Evolutionary conservation across 1,139 yeast species (phyloP), one percentile per base, ranked within the genome.

Genomic region (Lodderomyces oxycetoniae): DNA sequence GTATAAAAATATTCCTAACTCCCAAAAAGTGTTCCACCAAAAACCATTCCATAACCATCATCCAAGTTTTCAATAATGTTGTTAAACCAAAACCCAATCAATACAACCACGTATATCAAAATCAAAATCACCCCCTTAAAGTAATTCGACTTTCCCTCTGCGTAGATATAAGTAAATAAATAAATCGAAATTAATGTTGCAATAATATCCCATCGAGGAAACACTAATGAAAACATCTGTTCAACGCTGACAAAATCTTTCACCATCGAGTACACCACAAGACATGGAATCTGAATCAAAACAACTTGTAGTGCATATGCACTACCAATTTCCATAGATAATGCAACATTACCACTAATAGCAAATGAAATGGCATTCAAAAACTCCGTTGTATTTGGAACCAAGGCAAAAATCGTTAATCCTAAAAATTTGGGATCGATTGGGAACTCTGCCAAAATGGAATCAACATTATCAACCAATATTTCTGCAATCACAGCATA

Each of bases 291-390:
- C 56, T 91, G 99, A 43, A 91, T 70, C 37, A 91, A 66, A 45
- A 95, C 93, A n/a, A 91, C 99, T 57, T 91, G 99, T 41, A 91
- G 67, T 0, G 96, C 98, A 55, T 91, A 91, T 0, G 98, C 98
- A 45, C 95, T 82, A 43, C 99, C 98, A 56, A 91, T 91, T 56
- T 91, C 99, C 96, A 91, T 86, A 2, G 93, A 83, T 32, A 91
- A 67, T 0, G 98, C 96, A 39, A 93, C 95, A 47, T 91, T 91
- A 2, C 98, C 99, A 45, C 93, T 79, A 49, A 87, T 77, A 0
- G 99, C 98, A 65, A 91, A 91, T 10, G 96, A 88, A 41, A 91
- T 89, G 49, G 98, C 99, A 59, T 91, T 93, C 44, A 93, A 71
- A 52, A 91, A 93, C 60, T 91, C 98, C 0, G 99, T 91, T 4